Evolutionary conservation across 257 asterid species (phyloP).

Genomic region (Przewalskia tangutica): DNA sequence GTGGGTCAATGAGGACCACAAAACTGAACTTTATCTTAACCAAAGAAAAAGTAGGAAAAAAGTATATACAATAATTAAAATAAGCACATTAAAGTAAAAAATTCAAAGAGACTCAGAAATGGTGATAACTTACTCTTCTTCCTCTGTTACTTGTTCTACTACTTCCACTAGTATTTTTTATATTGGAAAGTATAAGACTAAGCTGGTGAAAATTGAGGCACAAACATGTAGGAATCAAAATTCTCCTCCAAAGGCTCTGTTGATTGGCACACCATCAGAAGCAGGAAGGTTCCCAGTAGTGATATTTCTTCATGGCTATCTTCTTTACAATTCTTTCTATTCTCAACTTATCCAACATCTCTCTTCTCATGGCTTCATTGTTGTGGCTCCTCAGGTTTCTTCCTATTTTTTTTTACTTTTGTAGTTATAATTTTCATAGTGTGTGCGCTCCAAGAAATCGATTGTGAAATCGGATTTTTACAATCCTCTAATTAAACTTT

Average conservation of each 20-base stretch:
- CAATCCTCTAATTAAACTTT: background rate
- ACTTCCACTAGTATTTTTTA: constrained; percentile 28
- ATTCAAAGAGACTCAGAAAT: background rate
- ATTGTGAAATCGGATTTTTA: background rate
- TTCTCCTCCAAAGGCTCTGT: constrained; percentile 55
- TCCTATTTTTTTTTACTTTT: background rate
- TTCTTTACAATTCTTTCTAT: constrained; percentile 73
- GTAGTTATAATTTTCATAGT: background rate
- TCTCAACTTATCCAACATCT: constrained; percentile 70
- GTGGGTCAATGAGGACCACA: background rate
- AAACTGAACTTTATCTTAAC: background rate
- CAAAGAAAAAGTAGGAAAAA: background rate
- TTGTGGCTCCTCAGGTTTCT: constrained; percentile 78
- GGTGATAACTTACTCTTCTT: constrained; percentile 18
- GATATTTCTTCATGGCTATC: constrained; percentile 73
- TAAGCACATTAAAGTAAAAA: background rate
- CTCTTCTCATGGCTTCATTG: constrained; percentile 79
- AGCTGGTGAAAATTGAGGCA: constrained; percentile 26
- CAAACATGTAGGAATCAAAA: constrained; percentile 4
- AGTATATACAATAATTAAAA: no score
- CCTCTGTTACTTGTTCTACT: constrained; percentile 16
- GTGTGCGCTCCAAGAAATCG: background rate
- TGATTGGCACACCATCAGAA: constrained; percentile 48
- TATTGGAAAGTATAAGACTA: constrained; percentile 29
- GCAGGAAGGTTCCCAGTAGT: constrained; percentile 56